Base-by-base conservation (phyloP, 2,329 filamentous ascomycete species). In the Botrytis paeoniae region DNA sequence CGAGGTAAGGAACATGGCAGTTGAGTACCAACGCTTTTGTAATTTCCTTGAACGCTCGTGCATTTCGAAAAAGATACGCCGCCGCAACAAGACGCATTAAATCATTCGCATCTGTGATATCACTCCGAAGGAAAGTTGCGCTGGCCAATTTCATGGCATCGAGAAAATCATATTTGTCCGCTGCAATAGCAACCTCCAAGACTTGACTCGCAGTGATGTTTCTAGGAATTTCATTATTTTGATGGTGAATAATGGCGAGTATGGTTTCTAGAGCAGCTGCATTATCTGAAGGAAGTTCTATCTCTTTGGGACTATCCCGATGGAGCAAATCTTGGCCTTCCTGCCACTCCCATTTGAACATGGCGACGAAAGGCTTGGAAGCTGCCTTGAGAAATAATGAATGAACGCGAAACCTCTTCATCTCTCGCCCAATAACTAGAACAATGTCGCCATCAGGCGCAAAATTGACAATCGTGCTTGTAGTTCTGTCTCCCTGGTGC, bases 141-240 rank as follows among this genome's bases (percentile, higher is more conserved):
- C 35, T 76, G 3, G 74, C 75, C 69, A 74, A 69, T 57, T 66
- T 65, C 29, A 75, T 39, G 32, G 74, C 75, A 57, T 68, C 32
- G 37, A 63, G 51, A 73, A 74, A 76, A 65, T 76, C 75, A 61
- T 72, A 76, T 54, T 76, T 75, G 45, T 76, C 75, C 37, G 75
- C 69, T 70, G 39, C 65, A 25, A 76, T 29, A 22, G 74, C 72
- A 61, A 75, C 29, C 37, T 60, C 51, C 39, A 75, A 70, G 45
- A 75, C 61, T 14, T 73, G 59, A 70, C 72, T 54, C 60, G 75
- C 64, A 62, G 62, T 25, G 54, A 76, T 65, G 39, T 22, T 25
- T 68, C 66, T n/a, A 62, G 65, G 62, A 39, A 74, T 69, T 29
- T 61, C 20, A 29, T 75, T 69, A 37, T 74, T 75, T 48, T 59